A percentile compares a stretch with the other conserved stretches of the same genome.
Conservation (phyloP, 1,284 basidiomycete species). For the Malassezia dermatis region DNA sequence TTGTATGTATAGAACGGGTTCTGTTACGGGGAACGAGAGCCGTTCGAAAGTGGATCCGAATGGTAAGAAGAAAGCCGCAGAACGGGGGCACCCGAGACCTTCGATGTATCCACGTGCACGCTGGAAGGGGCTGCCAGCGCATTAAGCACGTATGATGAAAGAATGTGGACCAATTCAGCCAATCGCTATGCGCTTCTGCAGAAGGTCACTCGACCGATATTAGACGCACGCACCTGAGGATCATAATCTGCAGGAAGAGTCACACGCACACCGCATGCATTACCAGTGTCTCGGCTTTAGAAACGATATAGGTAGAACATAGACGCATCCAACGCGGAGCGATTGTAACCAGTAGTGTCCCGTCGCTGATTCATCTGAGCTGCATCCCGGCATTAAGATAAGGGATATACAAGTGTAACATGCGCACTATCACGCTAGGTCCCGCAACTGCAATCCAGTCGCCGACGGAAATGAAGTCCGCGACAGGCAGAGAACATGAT, state of each 20-base stretch:
- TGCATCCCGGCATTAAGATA: not conserved
- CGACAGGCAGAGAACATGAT: no score
- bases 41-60: constrained; percentile 10
- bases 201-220: not conserved
- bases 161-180: not conserved
- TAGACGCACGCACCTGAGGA: not conserved
- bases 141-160: not conserved
- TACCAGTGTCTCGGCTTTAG: not conserved
- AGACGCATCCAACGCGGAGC: no score
- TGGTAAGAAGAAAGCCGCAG: not conserved
- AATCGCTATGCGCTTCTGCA: not conserved
- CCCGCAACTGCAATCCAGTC: no score
- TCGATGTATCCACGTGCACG: constrained; percentile 4
- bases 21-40: constrained; percentile 2
- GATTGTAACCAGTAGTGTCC: no score
- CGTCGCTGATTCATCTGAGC: no score
- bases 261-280: not conserved
- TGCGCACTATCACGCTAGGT: no score
- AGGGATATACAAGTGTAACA: no score
- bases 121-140: constrained; percentile 1
- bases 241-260: not conserved
- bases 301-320: not conserved
- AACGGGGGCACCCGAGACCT: not conserved
- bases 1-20: constrained; percentile 7
- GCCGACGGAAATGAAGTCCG: no score